phyloP scores from a whole-genome alignment of 495 filamentous ascomycete genomes.

The Penicillium psychrofluorescens region DNA sequence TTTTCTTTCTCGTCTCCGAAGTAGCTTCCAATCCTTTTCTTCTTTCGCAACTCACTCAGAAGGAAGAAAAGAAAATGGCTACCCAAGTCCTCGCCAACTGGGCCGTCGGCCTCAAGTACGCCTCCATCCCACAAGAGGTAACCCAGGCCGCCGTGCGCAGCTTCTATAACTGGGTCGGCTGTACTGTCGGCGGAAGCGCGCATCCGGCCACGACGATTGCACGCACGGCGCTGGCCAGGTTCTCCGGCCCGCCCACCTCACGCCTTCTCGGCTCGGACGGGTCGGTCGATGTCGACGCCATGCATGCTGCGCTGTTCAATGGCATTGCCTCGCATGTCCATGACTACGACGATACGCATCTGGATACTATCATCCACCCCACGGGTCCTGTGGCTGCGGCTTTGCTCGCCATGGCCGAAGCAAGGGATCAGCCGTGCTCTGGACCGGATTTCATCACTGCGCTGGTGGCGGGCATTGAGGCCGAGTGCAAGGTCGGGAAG shows the following conservation, averaged over 20 bases:
- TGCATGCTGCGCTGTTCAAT: slow-evolving; percentile 46
- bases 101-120: neutral
- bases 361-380: slow-evolving; percentile 50
- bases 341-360: slow-evolving; percentile 52
- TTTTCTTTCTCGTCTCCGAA: too few relatives aligned
- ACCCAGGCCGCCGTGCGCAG: slow-evolving; percentile 10
- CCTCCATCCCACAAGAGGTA: neutral
- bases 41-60: too few relatives aligned
- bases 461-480: slow-evolving; percentile 45
- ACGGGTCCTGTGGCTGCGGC: slow-evolving; percentile 45
- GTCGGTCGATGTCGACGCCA: slow-evolving; percentile 29
- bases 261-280: slow-evolving; percentile 32
- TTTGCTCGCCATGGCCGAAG: slow-evolving; percentile 36
- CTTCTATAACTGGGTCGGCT: slow-evolving; percentile 49
- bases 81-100: slow-evolving; percentile 1
- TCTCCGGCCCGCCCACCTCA: slow-evolving; percentile 38
- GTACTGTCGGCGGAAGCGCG: slow-evolving; percentile 38
- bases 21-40: too few relatives aligned
- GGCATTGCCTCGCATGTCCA: slow-evolving; percentile 49
- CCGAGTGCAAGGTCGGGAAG: slow-evolving; percentile 42
- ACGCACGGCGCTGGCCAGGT: slow-evolving; percentile 28
- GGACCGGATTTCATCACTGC: slow-evolving; percentile 41
- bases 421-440: slow-evolving; percentile 23
- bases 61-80: slow-evolving; percentile 1
- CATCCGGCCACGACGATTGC: slow-evolving; percentile 44